Percentiles rank a stretch among this genome's conserved stretches.
phyloP scores from a whole-genome alignment of 2,329 filamentous ascomycete genomes.

The Parastagonospora nodorum region DNA sequence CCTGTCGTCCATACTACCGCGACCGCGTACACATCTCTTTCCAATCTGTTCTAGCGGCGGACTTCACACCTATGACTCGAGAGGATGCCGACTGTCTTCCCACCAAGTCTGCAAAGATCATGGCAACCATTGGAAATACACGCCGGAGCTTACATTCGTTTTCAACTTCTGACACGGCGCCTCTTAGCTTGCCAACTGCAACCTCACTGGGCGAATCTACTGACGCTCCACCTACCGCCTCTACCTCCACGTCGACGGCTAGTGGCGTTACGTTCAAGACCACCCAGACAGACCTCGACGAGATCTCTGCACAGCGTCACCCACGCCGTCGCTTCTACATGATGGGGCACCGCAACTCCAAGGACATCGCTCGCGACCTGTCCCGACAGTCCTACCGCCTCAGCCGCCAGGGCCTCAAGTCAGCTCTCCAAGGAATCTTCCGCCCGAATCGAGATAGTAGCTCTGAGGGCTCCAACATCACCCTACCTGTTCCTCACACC shows the following conservation, averaged over 20 bases:
- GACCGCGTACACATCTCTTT: conserved; percentile 55
- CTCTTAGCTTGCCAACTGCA: conserved; percentile 12
- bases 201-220: conserved; percentile 14
- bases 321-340: conserved; percentile 37
- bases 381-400: conserved; percentile 17
- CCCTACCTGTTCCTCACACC: conserved; percentile 33
- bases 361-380: conserved; percentile 25
- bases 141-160: background rate
- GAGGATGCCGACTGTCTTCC: conserved; percentile 41
- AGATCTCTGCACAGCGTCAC: conserved; percentile 25
- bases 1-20: conserved; percentile 56
- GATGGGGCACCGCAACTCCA: conserved; percentile 28
- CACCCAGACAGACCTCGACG: conserved; percentile 36
- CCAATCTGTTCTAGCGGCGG: conserved; percentile 48
- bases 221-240: conserved; percentile 15
- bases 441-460: conserved; percentile 32
- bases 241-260: conserved; percentile 17
- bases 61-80: conserved; percentile 39
- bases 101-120: conserved; percentile 40
- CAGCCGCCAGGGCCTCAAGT: conserved; percentile 31
- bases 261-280: conserved; percentile 38
- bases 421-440: conserved; percentile 38
- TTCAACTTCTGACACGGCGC: conserved; percentile 3
- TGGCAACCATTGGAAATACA: conserved; percentile 40
- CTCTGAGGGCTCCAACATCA: conserved; percentile 41